These are phyloP conservation scores for Chlorella sp. DNA, from an alignment of 139 green algal species.

Conservation along the genomic window DNA sequence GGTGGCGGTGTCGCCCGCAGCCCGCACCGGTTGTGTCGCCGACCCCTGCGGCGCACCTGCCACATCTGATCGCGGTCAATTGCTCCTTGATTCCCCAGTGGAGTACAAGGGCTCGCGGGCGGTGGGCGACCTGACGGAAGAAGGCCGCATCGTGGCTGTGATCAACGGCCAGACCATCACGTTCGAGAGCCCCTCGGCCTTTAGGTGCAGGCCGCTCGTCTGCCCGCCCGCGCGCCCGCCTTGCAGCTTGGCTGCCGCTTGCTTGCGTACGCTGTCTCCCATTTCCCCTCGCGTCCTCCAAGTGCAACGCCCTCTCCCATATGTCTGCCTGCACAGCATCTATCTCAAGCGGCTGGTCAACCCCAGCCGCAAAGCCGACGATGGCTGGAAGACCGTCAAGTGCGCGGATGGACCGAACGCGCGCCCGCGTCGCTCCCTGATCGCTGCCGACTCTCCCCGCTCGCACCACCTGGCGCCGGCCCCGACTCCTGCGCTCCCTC, in stretches of 20 bases:
- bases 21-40: too few species aligned
- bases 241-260: too few species aligned
- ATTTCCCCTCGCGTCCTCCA: too few species aligned
- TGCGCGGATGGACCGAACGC: background rate
- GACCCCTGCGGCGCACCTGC: too few species aligned
- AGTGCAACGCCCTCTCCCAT: slow-evolving; percentile 66
- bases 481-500: background rate
- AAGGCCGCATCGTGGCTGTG: slow-evolving; percentile 62
- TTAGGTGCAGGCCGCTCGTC: too few species aligned
- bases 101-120: slow-evolving; percentile 81
- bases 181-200: slow-evolving; percentile 83
- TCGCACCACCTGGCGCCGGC: background rate
- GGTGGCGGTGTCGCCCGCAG: too few species aligned
- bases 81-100: too few species aligned
- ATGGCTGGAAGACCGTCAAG: slow-evolving; percentile 85
- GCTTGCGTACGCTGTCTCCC: too few species aligned
- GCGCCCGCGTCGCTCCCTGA: too few species aligned
- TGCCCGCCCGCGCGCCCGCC: too few species aligned
- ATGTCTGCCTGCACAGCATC: slow-evolving; percentile 61
- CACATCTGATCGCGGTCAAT: too few species aligned
- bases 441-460: background rate
- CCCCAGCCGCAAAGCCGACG: slow-evolving; percentile 82
- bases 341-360: slow-evolving; percentile 83
- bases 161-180: slow-evolving; percentile 32
- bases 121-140: slow-evolving; percentile 51